phyloP scores from a whole-genome alignment of 2,329 filamentous ascomycete species.

The Scleromitrula shiraiana region DNA sequence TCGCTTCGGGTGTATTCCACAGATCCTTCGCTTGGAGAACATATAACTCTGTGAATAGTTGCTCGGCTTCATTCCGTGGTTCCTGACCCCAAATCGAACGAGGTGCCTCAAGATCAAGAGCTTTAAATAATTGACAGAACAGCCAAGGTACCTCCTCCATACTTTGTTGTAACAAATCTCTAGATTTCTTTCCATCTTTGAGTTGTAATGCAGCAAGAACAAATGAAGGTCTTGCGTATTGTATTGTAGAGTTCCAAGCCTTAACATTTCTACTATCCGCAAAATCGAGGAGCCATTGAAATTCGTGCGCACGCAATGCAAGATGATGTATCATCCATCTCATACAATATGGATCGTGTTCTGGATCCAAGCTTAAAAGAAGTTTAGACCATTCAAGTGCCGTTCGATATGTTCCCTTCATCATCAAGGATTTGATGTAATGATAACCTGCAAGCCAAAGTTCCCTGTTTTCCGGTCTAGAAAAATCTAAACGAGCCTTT shows the following conservation, averaged over 20 bases:
- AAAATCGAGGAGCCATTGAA: conserved; percentile 67
- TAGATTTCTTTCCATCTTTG: conserved; percentile 57
- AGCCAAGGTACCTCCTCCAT: conserved; percentile 78
- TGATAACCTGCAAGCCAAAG: conserved; percentile 86
- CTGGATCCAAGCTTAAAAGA: conserved; percentile 63
- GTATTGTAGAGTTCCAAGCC: conserved; percentile 38
- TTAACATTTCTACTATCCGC: conserved; percentile 41
- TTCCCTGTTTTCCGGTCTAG: conserved; percentile 79
- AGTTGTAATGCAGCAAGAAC: conserved; percentile 69
- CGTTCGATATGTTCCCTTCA: conserved; percentile 90
- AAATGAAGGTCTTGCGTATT: conserved; percentile 68
- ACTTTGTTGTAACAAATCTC: conserved; percentile 55
- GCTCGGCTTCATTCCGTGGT: conserved; percentile 44
- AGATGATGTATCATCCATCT: conserved; percentile 75
- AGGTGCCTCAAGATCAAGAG: conserved; percentile 70
- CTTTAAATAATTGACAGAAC: conserved; percentile 70
- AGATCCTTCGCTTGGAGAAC: conserved; percentile 59
- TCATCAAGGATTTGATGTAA: conserved; percentile 76
- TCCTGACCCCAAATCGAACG: conserved; percentile 75
- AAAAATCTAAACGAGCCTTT: conserved; percentile 72
- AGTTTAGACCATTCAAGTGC: conserved; percentile 91
- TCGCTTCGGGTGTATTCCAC: conserved; percentile 63
- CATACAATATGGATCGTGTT: conserved; percentile 74
- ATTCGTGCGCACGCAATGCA: conserved; percentile 72
- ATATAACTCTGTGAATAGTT: conserved; percentile 56